Percentiles rank a stretch among this genome's conserved stretches.
These are phyloP conservation scores for Fusarium aywerte DNA, from an alignment of 2,329 filamentous ascomycete species.

Conservation along the genomic window DNA sequence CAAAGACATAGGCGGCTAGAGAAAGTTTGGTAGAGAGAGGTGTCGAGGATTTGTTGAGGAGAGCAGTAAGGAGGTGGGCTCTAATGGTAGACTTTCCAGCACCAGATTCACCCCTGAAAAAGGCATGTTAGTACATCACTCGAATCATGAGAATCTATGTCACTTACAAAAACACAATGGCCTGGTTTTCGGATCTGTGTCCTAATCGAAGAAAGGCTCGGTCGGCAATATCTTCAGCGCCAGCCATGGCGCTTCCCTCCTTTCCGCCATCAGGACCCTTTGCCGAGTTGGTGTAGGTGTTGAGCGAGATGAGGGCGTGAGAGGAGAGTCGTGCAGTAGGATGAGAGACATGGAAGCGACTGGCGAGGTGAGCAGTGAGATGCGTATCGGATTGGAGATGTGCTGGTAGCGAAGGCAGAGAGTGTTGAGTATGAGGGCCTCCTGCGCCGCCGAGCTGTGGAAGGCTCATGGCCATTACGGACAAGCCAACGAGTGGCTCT, in stretches of 20 bases:
- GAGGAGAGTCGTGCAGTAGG: slow-evolving; percentile 91
- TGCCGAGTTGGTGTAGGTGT: slow-evolving; percentile 91
- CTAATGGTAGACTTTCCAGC: slow-evolving; percentile 96
- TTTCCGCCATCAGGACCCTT: slow-evolving; percentile 91
- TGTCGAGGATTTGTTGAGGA: slow-evolving; percentile 90
- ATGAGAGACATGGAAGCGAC: slow-evolving; percentile 89
- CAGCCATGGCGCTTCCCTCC: slow-evolving; percentile 90
- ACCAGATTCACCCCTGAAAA: slow-evolving; percentile 86
- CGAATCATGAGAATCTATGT: neutral
- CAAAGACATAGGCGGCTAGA: slow-evolving; percentile 93
- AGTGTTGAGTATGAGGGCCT: slow-evolving; percentile 82
- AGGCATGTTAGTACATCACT: slow-evolving; percentile 36
- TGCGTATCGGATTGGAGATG: slow-evolving; percentile 83
- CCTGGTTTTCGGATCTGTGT: slow-evolving; percentile 91
- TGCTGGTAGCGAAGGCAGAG: slow-evolving; percentile 85
- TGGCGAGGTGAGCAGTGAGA: slow-evolving; percentile 83
- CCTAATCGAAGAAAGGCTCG: slow-evolving; percentile 87
- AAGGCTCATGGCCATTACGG: slow-evolving; percentile 70
- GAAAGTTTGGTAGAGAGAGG: slow-evolving; percentile 94
- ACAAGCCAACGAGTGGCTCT: slow-evolving; percentile 50
- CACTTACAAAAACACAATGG: slow-evolving; percentile 85
- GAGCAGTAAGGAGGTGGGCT: slow-evolving; percentile 84
- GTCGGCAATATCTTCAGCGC: slow-evolving; percentile 90
- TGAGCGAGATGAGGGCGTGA: slow-evolving; percentile 89
- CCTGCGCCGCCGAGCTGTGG: slow-evolving; percentile 61